Percentiles rank a stretch among this genome's conserved stretches.
Evolutionary conservation across 2,329 filamentous ascomycete species (phyloP).

Genomic region (Pseudopithomyces chartarum): DNA sequence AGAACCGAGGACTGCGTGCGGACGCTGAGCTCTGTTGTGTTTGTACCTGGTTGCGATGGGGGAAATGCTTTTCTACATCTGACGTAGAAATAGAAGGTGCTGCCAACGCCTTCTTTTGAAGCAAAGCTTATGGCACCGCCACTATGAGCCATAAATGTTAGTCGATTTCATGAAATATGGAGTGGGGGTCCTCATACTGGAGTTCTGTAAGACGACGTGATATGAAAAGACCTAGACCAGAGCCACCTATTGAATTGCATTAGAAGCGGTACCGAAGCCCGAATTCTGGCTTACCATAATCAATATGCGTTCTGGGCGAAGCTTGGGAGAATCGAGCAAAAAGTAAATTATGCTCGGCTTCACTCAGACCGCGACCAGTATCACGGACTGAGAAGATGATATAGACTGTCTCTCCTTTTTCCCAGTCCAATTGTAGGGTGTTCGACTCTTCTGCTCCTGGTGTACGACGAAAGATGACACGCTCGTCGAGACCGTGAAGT

Average conservation of each 20-base stretch:
- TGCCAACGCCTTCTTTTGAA: conserved; percentile 27
- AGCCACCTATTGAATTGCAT: conserved; percentile 35
- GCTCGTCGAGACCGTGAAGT: conserved; percentile 37
- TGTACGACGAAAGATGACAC: conserved; percentile 23
- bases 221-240: conserved; percentile 43
- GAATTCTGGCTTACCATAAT: neutral
- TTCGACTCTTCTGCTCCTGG: conserved; percentile 19
- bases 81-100: conserved; percentile 41
- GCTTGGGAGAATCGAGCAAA: conserved; percentile 41
- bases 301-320: conserved; percentile 38
- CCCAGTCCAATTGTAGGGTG: conserved; percentile 34
- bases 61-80: conserved; percentile 20
- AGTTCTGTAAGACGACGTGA: conserved; percentile 37
- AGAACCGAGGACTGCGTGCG: conserved; percentile 11
- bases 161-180: neutral
- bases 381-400: conserved; percentile 44
- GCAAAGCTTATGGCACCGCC: conserved; percentile 38
- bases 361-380: conserved; percentile 47
- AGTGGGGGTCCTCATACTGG: conserved; percentile 13
- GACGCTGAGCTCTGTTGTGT: neutral
- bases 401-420: conserved; percentile 38
- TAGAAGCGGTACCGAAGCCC: no score
- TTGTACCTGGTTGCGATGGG: conserved; percentile 9
- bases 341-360: conserved; percentile 39
- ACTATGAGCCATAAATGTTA: neutral